phyloP scores from a whole-genome alignment of 2,329 filamentous ascomycete species.

The Aspergillus amoenus region DNA sequence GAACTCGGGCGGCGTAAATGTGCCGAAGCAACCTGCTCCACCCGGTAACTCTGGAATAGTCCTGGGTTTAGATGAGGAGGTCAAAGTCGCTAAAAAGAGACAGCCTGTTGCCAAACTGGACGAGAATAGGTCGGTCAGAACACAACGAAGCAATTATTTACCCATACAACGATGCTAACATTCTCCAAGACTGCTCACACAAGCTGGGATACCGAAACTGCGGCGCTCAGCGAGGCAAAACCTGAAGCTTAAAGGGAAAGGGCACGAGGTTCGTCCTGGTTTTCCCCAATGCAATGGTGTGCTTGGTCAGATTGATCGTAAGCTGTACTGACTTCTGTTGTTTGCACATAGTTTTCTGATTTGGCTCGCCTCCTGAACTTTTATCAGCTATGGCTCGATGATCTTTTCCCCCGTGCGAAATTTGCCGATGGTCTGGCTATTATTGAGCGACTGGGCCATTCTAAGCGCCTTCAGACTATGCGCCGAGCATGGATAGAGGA shows the following conservation, averaged over 20 bases:
- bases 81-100: constrained; percentile 75
- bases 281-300: constrained; percentile 1
- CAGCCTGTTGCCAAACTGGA: constrained; percentile 83
- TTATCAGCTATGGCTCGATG: constrained; percentile 96
- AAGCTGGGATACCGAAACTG: constrained; percentile 79
- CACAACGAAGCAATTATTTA: neutral
- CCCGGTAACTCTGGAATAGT: constrained; percentile 52
- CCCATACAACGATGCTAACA: neutral
- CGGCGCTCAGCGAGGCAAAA: constrained; percentile 67
- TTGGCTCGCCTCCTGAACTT: constrained; percentile 77
- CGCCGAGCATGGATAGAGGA: constrained; percentile 84
- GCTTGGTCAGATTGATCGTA: neutral
- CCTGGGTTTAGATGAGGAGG: constrained; percentile 81
- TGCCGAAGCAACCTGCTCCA: constrained; percentile 19
- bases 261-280: constrained; percentile 68
- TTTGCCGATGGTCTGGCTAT: constrained; percentile 87
- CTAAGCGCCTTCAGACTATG: constrained; percentile 71
- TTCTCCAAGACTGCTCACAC: constrained; percentile 69
- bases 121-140: constrained; percentile 61
- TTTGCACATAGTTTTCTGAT: constrained; percentile 69
- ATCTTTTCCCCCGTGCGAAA: constrained; percentile 90
- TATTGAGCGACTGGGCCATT: constrained; percentile 91
- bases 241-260: constrained; percentile 85
- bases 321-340: neutral
- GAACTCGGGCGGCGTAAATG: constrained; percentile 16